Conservation (phyloP, 148 eudicot species). For the Cornus kousa region DNA sequence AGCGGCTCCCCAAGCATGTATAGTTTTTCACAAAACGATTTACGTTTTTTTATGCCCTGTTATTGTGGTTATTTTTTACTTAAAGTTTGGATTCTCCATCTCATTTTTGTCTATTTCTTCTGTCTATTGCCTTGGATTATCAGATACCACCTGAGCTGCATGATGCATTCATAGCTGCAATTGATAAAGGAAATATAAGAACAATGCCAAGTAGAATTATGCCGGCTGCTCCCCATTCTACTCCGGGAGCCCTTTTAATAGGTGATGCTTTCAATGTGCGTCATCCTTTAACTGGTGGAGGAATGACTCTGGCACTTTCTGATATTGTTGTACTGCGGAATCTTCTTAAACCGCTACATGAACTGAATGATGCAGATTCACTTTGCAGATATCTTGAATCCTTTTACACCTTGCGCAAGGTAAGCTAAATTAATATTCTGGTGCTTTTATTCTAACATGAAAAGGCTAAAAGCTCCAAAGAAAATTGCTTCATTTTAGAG, state of each 20-base stretch:
- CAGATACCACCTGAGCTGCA: slow-evolving; percentile 6
- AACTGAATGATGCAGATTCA: not conserved
- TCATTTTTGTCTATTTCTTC: too few relatives aligned
- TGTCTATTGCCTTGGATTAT: too few relatives aligned
- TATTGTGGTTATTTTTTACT: too few relatives aligned
- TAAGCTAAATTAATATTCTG: not conserved
- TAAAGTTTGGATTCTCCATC: too few relatives aligned
- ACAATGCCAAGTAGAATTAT: slow-evolving; percentile 14
- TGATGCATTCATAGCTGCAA: slow-evolving; percentile 1
- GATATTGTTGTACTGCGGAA: slow-evolving; percentile 9
- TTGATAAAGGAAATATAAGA: slow-evolving; percentile 14
- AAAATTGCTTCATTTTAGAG: not conserved
- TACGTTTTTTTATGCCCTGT: not conserved
- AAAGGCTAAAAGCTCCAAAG: not conserved
- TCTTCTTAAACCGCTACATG: not conserved
- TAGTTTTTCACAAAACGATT: not conserved
- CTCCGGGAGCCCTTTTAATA: too few relatives aligned
- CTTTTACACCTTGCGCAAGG: slow-evolving; percentile 18
- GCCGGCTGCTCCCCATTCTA: not conserved
- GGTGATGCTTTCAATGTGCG: too few relatives aligned
- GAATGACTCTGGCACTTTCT: slow-evolving; percentile 17
- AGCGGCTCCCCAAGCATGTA: slow-evolving; percentile 69
- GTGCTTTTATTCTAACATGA: not conserved
- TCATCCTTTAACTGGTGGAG: not conserved
- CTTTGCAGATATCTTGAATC: not conserved